Evolutionary conservation across 1,139 yeast genomes (phyloP), one percentile per base, ranked within the genome.

Genomic region (Taphrina populina): DNA sequence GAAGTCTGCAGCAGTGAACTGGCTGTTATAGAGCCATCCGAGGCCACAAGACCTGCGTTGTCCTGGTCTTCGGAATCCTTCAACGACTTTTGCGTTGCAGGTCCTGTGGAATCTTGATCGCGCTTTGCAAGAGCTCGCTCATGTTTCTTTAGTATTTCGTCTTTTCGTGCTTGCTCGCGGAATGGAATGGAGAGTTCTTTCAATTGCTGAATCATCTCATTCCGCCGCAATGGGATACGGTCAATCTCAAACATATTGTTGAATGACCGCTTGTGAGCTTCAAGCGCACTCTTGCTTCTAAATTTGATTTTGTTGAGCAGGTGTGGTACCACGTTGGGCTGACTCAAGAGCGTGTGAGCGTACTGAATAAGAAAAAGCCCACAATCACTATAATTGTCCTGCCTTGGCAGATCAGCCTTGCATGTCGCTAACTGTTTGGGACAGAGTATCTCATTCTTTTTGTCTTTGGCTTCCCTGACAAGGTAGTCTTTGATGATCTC

Each of bases 311-410:
- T 21, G 2, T 37, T 32, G 7, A 49, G 30, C 2, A 49, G 26
- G 7, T 49, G 37, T n/a, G 21, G n/a, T 10, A 49, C 39, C 4
- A 49, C 54, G 4, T 66, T 72, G 0, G 83, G 80, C 46, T 76
- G 70, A 33, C 73, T 70, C 51, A 87, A 72, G 72, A 90, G 84
- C 63, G 77, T 79, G 60, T 79, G 76, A 20, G 86, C 78, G 64
- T 87, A 92, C 64, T 84, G 84, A 23, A 94, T 83, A 3, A 92
- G 85, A 70, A 87, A 96, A 20, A 94, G 81, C 0, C 99, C 99
- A 71, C 99, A 94, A 67, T 94, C 98, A 65, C 90, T 87, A 69
- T 83, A 82, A 67, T 94, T 94, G 49, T 82, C 81, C 66, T 94
- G 99, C 60, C 78, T 81, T 0, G 96, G 96, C 0, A 88, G 95